Percentiles rank a stretch among this genome's conserved stretches.
Evolutionary conservation across 169 alveolate genomes (phyloP).

Genomic region (Cryptosporidium muris): DNA sequence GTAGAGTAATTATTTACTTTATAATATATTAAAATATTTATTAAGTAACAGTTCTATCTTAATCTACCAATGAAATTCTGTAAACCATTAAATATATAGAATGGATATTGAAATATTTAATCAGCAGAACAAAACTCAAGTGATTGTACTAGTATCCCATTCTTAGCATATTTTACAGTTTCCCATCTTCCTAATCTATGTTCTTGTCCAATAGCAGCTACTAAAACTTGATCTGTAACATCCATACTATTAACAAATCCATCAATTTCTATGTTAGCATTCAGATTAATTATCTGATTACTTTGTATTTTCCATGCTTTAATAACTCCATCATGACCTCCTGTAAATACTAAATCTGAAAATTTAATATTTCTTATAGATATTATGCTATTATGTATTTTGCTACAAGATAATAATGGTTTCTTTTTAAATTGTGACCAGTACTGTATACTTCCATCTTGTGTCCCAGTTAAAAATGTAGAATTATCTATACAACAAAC

Average conservation of each 20-base stretch:
- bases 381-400: conserved; percentile 24
- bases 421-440: conserved; percentile 67
- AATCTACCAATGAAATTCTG: too few species aligned
- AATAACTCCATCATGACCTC: conserved; percentile 28
- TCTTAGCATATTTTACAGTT: conserved; percentile 32
- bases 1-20: too few species aligned
- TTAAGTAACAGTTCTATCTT: too few species aligned
- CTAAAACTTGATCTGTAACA: conserved; percentile 34
- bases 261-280: background rate
- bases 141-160: conserved; percentile 24
- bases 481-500: conserved; percentile 53
- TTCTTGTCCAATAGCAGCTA: conserved; percentile 70
- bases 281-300: background rate
- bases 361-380: conserved; percentile 47
- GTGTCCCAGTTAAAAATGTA: conserved; percentile 34
- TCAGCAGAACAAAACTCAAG: background rate
- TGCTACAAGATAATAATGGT: conserved; percentile 6
- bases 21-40: too few species aligned
- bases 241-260: conserved; percentile 61
- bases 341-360: conserved; percentile 59
- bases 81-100: too few species aligned
- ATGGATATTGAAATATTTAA: conserved; percentile 5
- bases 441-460: conserved; percentile 34
- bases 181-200: conserved; percentile 69
- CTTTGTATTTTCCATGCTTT: conserved; percentile 52